These are phyloP conservation scores for Nicotiana benthamiana DNA, from an alignment of 257 asterid species.

Conservation along the genomic window DNA sequence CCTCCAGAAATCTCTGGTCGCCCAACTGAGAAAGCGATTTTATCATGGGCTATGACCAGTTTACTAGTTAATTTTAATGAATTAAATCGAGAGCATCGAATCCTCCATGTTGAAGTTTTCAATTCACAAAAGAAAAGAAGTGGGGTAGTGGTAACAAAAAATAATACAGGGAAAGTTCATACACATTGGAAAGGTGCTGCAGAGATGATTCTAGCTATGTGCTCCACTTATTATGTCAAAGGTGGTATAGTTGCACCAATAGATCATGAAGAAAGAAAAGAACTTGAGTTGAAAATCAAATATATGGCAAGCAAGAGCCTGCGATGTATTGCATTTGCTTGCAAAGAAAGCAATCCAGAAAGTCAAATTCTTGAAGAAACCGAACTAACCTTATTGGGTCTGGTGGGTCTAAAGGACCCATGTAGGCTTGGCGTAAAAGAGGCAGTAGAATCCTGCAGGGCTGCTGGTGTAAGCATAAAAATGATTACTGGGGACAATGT, in stretches of 20 bases:
- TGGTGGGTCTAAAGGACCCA: constrained; percentile 16
- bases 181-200: constrained; percentile 24
- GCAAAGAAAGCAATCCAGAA: not conserved
- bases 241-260: not conserved
- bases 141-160: constrained; percentile 8
- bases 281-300: constrained; percentile 2
- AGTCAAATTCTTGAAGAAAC: constrained; percentile 1
- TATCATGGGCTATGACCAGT: constrained; percentile 9
- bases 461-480: constrained; percentile 14
- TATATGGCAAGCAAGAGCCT: constrained; percentile 9
- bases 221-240: constrained; percentile 1
- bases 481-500: constrained; percentile 18
- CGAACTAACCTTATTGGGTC: constrained; percentile 5
- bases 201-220: constrained; percentile 11
- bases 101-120: constrained; percentile 11
- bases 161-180: not conserved
- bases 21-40: constrained; percentile 17
- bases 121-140: constrained; percentile 19
- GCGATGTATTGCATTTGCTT: constrained; percentile 15
- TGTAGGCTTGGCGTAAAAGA: constrained; percentile 10
- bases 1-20: constrained; percentile 13
- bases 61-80: constrained; percentile 4
- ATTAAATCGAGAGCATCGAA: not conserved
- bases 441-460: constrained; percentile 8
- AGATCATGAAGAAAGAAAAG: not conserved